Evolutionary conservation across 768 basidiomycete genomes (phyloP).

Genomic region (Leucosporidium scottii): DNA sequence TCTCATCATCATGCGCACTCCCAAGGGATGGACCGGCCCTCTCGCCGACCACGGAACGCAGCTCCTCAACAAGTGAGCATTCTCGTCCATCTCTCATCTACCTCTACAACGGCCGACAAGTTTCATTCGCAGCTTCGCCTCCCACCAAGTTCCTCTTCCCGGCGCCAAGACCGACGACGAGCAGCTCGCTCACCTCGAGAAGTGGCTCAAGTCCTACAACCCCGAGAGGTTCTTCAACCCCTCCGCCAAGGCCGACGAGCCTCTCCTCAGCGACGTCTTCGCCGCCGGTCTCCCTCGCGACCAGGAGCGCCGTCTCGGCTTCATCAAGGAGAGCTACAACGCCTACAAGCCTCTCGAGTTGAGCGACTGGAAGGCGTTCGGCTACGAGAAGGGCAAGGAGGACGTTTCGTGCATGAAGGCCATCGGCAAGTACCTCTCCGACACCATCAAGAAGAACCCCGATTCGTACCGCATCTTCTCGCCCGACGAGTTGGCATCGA

Average conservation of each 20-base stretch:
- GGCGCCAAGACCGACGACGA: conserved; percentile 57
- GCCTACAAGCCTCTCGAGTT: conserved; percentile 57
- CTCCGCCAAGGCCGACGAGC: conserved; percentile 6
- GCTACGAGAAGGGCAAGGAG: conserved; percentile 52
- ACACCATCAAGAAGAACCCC: conserved; percentile 55
- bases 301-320: conserved; percentile 28
- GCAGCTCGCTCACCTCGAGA: conserved; percentile 58
- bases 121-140: conserved; percentile 58
- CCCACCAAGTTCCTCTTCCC: conserved; percentile 85
- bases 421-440: conserved; percentile 43
- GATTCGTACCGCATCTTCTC: conserved; percentile 78
- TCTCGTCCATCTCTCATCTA: conserved; percentile 1
- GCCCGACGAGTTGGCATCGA: conserved; percentile 52
- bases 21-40: conserved; percentile 52
- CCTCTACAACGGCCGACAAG: background rate
- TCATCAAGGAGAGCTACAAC: conserved; percentile 47
- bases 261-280: conserved; percentile 8
- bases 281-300: conserved; percentile 29
- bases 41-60: conserved; percentile 26
- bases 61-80: conserved; percentile 30
- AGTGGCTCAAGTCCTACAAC: conserved; percentile 67
- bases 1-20: conserved; percentile 66
- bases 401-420: conserved; percentile 45
- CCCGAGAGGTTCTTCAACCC: conserved; percentile 59
- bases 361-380: conserved; percentile 59